Base-by-base conservation (phyloP, 495 filamentous ascomycete genomes). In the Bacidia gigantensis region DNA sequence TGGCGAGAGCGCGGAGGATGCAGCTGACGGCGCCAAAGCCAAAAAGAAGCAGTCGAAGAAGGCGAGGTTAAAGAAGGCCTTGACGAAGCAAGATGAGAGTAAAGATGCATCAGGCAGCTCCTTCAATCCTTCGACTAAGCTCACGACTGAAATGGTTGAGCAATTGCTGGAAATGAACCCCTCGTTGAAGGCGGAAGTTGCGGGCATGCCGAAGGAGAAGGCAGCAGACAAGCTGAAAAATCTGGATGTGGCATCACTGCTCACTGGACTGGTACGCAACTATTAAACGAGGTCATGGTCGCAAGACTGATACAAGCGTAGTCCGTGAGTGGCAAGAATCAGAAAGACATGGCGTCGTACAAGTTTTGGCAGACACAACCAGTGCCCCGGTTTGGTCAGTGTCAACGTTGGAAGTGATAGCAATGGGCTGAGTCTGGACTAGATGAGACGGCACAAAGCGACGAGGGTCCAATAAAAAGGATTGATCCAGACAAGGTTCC, bases 311-410 rank as follows among this genome's bases (percentile, higher is more conserved):
- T 21, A 11, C 38, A 3, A 21, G 12, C 17, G 14, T 25, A 58
- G 56, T 69, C 77, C 29, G 48, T 76, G 41, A 79, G 79, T 38
- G 85, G 83, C 2, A 93, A 93, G 74, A 93, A 93, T 60, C 78
- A 80, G 57, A 95, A 94, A 67, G 90, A 96, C 58, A 95, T 95
- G 87, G 89, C 79, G 3, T 82, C 82, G 26, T 95, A 96, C 74
- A 95, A 93, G 67, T 98, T 98, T 67, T 98, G 92, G 92, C 80
- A 85, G 63, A 97, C 92, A 29, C 92, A 98, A 64, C 92, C 92
- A 0, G 92, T 98, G 26, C 85, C 87, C 10, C 80, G 81, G 51
- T 95, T 96, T 57, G 82, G 78, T 62, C 60, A 60, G 54, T 55
- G 26, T 18, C 38, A 24, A 26, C 29, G 10, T 12, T 22, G 3